Base-by-base conservation (phyloP, 306 rosid species). In the Prosopis cineraria region DNA sequence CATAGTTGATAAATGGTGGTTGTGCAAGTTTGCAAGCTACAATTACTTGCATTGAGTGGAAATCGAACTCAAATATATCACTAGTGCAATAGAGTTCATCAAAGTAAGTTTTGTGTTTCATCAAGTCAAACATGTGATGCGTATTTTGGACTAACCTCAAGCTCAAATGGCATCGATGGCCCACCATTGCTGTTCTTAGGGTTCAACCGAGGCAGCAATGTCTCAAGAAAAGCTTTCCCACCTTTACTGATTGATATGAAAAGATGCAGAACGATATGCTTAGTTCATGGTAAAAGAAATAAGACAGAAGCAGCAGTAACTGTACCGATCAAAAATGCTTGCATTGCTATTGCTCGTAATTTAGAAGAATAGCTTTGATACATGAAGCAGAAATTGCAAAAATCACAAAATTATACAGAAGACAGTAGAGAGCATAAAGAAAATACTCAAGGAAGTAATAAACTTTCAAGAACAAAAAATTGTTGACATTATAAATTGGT, bases 161-260 rank as follows among this genome's bases (percentile, higher is more conserved):
- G 81, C 84, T 91, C 93, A 91, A 96, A 96, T 66, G 99, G 97
- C 99, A 96, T 96, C n/a, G 96, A 85, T 20, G 90, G 98, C 37
- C 89, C 97, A 79, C 99, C 98, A 70, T 86, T 90, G 80, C 79
- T 68, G 77, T 47, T 82, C 88, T 89, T 90, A 60, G 96, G 97
- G 87, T 93, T 88, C 83, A 96, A 85, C 37, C 99, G 91, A 84
- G 96, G 90, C 86, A 96, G 75, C 89, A 96, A 76, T 74, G 94
- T 47, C 78, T 93, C 92, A 12, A 91, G 86, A 83, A 96, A 93
- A 70, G 99, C 99, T 85, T 91, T 87, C 70, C 98, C 97, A 74
- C 98, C 99, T 89, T 81, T 90, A 41, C 99, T 96, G 86, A 80
- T 74, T 73, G 62, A 73, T 43, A 75, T 58, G 76, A 79, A 70